Conservation (phyloP, 2,329 filamentous ascomycete species). For the Neodidymelliopsis sp. region DNA sequence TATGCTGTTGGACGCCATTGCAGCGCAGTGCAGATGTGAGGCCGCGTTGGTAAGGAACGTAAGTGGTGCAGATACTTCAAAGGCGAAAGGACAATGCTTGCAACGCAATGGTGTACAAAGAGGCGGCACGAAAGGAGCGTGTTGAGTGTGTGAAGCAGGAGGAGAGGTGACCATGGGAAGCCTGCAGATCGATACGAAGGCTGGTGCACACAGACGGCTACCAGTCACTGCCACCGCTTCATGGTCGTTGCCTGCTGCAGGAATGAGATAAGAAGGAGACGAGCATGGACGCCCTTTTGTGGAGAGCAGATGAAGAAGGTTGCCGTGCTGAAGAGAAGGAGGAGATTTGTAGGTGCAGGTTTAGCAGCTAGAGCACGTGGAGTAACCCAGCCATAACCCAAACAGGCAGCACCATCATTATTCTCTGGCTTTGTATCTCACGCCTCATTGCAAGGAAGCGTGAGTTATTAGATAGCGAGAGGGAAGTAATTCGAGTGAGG, state of each 20-base stretch:
- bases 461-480: slow-evolving; percentile 78
- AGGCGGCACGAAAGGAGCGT: slow-evolving; percentile 48
- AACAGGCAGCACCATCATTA: slow-evolving; percentile 53
- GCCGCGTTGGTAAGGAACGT: slow-evolving; percentile 34
- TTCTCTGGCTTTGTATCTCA: slow-evolving; percentile 78
- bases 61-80: slow-evolving; percentile 26
- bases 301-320: slow-evolving; percentile 35
- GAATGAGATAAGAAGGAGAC: slow-evolving; percentile 11
- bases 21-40: slow-evolving; percentile 26
- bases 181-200: slow-evolving; percentile 34
- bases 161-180: slow-evolving; percentile 37
- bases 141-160: slow-evolving; percentile 40
- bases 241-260: slow-evolving; percentile 24
- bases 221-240: slow-evolving; percentile 34
- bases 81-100: slow-evolving; percentile 38
- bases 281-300: slow-evolving; percentile 1
- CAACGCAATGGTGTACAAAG: slow-evolving; percentile 34
- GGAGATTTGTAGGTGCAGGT: slow-evolving; percentile 37
- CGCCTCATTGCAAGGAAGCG: slow-evolving; percentile 60
- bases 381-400: slow-evolving; percentile 28
- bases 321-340: slow-evolving; percentile 29
- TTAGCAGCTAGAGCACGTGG: slow-evolving; percentile 43
- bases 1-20: slow-evolving; percentile 57
- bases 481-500: slow-evolving; percentile 29
- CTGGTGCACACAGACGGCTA: slow-evolving; percentile 28